Conservation (phyloP, 352 stramenopile genomes). For the Globisporangium mamillatum region DNA sequence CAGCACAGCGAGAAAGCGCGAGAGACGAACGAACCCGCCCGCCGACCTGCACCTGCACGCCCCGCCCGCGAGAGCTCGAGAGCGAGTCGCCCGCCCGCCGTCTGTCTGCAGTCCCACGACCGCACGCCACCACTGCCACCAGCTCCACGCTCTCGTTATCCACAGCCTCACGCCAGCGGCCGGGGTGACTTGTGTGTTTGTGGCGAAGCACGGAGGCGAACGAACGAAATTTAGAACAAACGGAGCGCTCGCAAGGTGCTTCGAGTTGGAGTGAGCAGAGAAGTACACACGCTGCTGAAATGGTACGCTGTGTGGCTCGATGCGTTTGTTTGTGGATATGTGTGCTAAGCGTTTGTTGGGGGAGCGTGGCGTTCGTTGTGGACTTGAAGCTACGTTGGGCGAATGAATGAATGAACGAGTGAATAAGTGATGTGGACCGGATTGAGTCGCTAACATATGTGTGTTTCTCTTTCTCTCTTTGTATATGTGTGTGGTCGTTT, state of each 20-base stretch:
- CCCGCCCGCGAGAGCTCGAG: not conserved
- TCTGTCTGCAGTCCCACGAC: not conserved
- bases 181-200: not conserved
- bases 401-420: not conserved
- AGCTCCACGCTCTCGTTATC: not conserved
- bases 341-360: not conserved
- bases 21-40: not conserved
- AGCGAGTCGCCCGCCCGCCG: too few relatives aligned
- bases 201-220: not conserved
- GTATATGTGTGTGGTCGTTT: not conserved
- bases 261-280: not conserved
- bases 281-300: not conserved
- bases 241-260: not conserved
- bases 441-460: not conserved
- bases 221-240: conserved; percentile 7
- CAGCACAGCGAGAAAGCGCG: not conserved
- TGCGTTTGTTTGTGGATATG: not conserved
- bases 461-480: conserved; percentile 2
- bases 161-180: not conserved
- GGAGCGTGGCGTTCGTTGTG: not conserved
- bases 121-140: too few relatives aligned
- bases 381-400: not conserved
- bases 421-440: not conserved
- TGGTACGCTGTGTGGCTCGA: not conserved
- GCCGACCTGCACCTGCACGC: not conserved